These are phyloP conservation scores for Elymus sibiricus DNA, from an alignment of 176 grass and related monocot genomes.

Conservation along the genomic window DNA sequence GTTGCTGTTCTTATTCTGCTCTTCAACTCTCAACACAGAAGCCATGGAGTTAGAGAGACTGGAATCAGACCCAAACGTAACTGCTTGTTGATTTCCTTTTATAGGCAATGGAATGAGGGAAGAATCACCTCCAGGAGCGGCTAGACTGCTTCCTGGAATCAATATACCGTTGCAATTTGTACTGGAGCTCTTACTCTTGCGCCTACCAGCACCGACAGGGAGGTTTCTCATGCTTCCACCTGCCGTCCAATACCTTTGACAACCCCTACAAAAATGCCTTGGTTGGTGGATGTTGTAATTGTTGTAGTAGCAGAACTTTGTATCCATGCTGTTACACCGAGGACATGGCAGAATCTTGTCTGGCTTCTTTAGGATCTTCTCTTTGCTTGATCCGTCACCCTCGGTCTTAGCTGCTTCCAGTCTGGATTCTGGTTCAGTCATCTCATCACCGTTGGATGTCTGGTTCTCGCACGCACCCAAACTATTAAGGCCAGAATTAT, in stretches of 20 bases:
- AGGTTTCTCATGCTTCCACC: conserved; percentile 94
- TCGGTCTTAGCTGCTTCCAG: conserved; percentile 11
- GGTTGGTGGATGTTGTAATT: conserved; percentile 88
- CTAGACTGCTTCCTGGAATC: conserved; percentile 35
- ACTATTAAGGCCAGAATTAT: conserved; percentile 45
- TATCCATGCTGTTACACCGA: conserved; percentile 73
- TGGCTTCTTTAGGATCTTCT: conserved; percentile 68
- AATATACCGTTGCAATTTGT: conserved; percentile 38
- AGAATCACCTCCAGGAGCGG: conserved; percentile 17
- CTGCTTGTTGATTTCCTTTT: conserved; percentile 35
- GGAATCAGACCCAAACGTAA: conserved; percentile 44
- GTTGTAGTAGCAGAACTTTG: conserved; percentile 81
- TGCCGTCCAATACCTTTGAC: conserved; percentile 98
- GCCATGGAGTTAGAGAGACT: conserved; percentile 29
- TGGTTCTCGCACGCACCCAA: conserved; percentile 35
- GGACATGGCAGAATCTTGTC: conserved; percentile 82
- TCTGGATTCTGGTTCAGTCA: conserved; percentile 37
- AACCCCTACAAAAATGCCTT: conserved; percentile 91
- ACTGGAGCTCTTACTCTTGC: conserved; percentile 82
- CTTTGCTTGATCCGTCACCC: conserved; percentile 2
- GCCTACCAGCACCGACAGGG: conserved; percentile 81
- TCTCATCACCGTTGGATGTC: conserved; percentile 9
- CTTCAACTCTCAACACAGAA: conserved; percentile 32
- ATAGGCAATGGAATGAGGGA: conserved; percentile 15
- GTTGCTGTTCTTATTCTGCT: conserved; percentile 28